A percentile compares a stretch with the other conserved stretches of the same genome.
Conservation (phyloP, 257 asterid species). For the Nicotiana sylvestris region DNA sequence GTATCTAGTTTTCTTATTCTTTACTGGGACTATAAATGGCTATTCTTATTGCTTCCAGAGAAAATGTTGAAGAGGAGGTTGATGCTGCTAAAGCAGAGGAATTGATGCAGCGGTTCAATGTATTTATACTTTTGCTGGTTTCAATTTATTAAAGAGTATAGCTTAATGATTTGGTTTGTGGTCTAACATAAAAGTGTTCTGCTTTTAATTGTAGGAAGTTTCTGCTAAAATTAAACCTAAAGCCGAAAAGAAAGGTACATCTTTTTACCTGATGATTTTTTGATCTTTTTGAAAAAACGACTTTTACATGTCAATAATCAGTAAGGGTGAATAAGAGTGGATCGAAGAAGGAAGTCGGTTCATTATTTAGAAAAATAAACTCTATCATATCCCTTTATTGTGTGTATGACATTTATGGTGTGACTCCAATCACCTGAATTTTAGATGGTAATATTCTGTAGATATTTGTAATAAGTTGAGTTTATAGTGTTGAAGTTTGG, state of each 20-base stretch:
- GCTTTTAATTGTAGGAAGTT: conserved; percentile 46
- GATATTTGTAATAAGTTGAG: neutral
- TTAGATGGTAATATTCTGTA: neutral
- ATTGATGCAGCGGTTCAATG: conserved; percentile 57
- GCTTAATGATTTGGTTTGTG: neutral
- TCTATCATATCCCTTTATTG: neutral
- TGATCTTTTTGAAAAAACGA: neutral
- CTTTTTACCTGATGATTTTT: neutral
- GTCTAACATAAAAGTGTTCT: neutral
- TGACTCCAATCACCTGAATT: neutral
- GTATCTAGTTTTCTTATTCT: neutral
- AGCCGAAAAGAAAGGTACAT: conserved; percentile 61
- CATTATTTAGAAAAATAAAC: neutral
- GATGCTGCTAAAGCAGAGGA: conserved; percentile 62
- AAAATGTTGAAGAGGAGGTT: conserved; percentile 47
- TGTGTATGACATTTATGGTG: neutral
- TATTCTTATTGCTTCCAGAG: conserved; percentile 39
- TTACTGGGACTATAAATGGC: neutral
- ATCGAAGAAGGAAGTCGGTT: neutral
- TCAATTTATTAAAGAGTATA: neutral
- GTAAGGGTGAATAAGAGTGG: neutral
- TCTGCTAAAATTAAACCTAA: conserved; percentile 39
- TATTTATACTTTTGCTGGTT: conserved; percentile 13
- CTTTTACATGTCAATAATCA: neutral
- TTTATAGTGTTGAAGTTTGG: too few relatives aligned